Evolutionary conservation across 768 basidiomycete species (phyloP).

Genomic region (Glaciozyma martinii): DNA sequence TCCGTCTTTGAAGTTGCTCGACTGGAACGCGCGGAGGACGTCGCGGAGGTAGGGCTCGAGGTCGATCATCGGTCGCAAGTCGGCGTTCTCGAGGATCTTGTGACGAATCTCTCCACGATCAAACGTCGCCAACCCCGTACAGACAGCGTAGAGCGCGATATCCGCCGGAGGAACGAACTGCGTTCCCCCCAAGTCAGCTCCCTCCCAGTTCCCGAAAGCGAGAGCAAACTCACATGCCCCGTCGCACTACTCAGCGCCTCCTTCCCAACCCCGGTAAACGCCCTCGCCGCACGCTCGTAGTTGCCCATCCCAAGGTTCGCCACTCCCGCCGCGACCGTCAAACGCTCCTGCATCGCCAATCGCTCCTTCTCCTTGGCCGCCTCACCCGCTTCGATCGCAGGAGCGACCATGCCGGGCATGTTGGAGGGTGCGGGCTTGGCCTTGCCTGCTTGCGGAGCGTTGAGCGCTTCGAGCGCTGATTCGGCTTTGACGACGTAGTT

Average conservation of each 20-base stretch:
- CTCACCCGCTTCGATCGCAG: constrained; percentile 24
- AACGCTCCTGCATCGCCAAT: constrained; percentile 62
- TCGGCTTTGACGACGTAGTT: constrained; percentile 98
- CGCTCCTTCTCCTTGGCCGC: constrained; percentile 53
- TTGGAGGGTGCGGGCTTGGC: constrained; percentile 21
- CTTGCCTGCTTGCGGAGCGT: constrained; percentile 7
- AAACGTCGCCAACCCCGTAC: constrained; percentile 74
- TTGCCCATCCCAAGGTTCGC: constrained; percentile 60
- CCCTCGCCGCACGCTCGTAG: constrained; percentile 71
- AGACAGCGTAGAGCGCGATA: constrained; percentile 73
- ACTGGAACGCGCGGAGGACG: constrained; percentile 73
- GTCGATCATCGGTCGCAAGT: constrained; percentile 66
- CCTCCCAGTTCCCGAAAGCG: not conserved
- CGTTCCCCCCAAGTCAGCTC: not conserved
- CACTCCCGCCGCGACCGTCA: constrained; percentile 71
- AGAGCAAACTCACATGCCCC: not conserved
- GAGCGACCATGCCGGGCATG: constrained; percentile 36
- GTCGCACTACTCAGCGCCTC: constrained; percentile 22
- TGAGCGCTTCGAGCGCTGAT: constrained; percentile 61
- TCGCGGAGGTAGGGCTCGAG: constrained; percentile 80
- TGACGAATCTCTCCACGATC: constrained; percentile 60
- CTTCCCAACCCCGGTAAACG: constrained; percentile 43
- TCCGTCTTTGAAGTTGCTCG: constrained; percentile 73
- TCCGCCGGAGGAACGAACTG: constrained; percentile 72
- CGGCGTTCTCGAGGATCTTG: constrained; percentile 54